These are phyloP conservation scores for Pontederia crassipes DNA, from an alignment of 176 grass and related monocot species.

Conservation along the genomic window DNA sequence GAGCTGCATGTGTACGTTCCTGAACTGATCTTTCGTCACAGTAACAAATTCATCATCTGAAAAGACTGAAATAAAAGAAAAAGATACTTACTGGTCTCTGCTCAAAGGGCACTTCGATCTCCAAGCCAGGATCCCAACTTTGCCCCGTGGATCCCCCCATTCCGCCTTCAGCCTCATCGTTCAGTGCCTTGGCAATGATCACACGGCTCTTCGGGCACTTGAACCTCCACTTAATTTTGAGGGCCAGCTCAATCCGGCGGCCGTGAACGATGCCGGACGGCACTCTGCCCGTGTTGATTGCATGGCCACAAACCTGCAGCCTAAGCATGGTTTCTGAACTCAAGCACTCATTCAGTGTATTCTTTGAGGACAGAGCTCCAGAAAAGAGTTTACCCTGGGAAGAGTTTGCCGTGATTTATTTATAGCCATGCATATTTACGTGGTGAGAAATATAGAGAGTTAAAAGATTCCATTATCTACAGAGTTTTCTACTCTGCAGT, in stretches of 20 bases:
- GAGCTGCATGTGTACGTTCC: not conserved
- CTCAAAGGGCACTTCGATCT: constrained; percentile 83
- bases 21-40: not conserved
- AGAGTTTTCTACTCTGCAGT: not conserved
- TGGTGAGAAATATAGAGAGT: constrained; percentile 28
- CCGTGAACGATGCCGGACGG: not conserved
- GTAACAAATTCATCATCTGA: no score
- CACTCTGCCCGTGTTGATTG: constrained; percentile 10
- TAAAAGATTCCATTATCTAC: not conserved
- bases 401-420: constrained; percentile 2
- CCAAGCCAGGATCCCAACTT: constrained; percentile 83
- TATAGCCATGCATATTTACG: constrained; percentile 36
- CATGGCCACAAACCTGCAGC: constrained; percentile 36
- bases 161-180: constrained; percentile 55
- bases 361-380: not conserved
- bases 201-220: constrained; percentile 14
- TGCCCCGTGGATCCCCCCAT: constrained; percentile 43
- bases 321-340: constrained; percentile 45
- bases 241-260: not conserved
- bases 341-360: not conserved
- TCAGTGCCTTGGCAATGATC: constrained; percentile 43
- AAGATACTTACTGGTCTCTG: constrained; percentile 60
- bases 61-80: no score
- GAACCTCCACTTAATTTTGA: not conserved
- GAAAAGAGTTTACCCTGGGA: not conserved